Conservation (phyloP, 2,329 filamentous ascomycete genomes). For the Fusarium luffae region DNA sequence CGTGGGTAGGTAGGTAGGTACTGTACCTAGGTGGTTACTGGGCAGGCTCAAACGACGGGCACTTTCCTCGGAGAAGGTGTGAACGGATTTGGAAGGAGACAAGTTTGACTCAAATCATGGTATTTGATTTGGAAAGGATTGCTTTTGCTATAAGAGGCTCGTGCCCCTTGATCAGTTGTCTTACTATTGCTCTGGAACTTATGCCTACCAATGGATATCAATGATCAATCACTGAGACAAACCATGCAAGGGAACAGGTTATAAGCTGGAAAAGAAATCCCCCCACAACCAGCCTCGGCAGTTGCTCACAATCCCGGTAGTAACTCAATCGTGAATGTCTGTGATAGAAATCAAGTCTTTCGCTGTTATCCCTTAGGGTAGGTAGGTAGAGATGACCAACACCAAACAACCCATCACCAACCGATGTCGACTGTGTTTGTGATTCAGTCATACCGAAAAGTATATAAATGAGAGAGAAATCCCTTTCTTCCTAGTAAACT, state of each 20-base stretch:
- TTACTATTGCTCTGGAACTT: background rate
- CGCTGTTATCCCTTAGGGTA: background rate
- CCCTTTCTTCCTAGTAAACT: background rate
- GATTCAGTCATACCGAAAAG: background rate
- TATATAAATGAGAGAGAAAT: background rate
- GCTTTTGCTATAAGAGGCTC: background rate
- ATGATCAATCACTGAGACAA: background rate
- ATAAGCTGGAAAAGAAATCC: background rate
- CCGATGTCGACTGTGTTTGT: background rate
- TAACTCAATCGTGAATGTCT: background rate
- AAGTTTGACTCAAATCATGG: background rate
- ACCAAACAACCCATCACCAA: conserved; percentile 22
- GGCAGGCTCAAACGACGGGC: background rate
- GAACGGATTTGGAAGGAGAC: background rate
- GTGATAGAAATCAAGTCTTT: background rate
- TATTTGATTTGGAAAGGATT: background rate
- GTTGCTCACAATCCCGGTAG: background rate
- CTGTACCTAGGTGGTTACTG: background rate
- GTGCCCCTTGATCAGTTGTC: background rate
- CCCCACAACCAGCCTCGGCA: background rate
- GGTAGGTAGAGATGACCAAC: background rate
- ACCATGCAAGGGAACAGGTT: background rate
- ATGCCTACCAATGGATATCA: background rate
- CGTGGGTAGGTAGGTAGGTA: background rate
- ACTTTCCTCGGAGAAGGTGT: background rate